Evolutionary conservation across 2,329 filamentous ascomycete genomes (phyloP).

Genomic region (Cercospora nicotianae): DNA sequence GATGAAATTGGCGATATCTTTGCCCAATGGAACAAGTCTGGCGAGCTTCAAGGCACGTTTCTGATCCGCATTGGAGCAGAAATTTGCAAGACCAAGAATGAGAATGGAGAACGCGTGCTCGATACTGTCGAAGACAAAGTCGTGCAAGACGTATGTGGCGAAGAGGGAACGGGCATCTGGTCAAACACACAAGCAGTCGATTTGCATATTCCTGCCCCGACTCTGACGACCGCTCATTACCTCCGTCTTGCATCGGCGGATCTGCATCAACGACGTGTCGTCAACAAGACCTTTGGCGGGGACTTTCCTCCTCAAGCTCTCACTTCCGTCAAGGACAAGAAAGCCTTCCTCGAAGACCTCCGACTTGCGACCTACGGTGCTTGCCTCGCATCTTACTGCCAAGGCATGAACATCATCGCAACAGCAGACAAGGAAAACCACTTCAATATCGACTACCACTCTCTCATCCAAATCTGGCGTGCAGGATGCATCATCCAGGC

Average conservation of each 20-base stretch:
- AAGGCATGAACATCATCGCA: conserved; percentile 66
- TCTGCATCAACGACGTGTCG: conserved; percentile 55
- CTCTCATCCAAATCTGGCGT: conserved; percentile 64
- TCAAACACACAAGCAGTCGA: conserved; percentile 61
- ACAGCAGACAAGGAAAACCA: conserved; percentile 58
- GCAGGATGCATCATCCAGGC: conserved; percentile 70
- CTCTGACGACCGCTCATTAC: conserved; percentile 62
- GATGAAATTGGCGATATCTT: conserved; percentile 63
- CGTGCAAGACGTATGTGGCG: conserved; percentile 66
- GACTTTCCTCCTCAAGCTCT: conserved; percentile 44
- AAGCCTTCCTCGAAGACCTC: conserved; percentile 57
- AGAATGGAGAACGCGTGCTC: conserved; percentile 52
- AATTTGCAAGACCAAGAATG: conserved; percentile 57
- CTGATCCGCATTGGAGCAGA: conserved; percentile 63
- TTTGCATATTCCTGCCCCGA: conserved; percentile 64
- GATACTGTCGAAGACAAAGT: conserved; percentile 67
- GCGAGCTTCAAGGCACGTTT: conserved; percentile 61
- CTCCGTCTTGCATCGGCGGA: conserved; percentile 65
- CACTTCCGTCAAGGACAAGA: conserved; percentile 34
- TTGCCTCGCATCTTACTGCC: conserved; percentile 63
- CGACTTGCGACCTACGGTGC: conserved; percentile 62
- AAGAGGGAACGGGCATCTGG: conserved; percentile 69
- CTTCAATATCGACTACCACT: conserved; percentile 58
- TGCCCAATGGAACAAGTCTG: conserved; percentile 59
- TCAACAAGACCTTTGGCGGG: conserved; percentile 50